These are phyloP conservation scores for Begonia loranthoides DNA, from an alignment of 306 rosid species.

Conservation along the genomic window DNA sequence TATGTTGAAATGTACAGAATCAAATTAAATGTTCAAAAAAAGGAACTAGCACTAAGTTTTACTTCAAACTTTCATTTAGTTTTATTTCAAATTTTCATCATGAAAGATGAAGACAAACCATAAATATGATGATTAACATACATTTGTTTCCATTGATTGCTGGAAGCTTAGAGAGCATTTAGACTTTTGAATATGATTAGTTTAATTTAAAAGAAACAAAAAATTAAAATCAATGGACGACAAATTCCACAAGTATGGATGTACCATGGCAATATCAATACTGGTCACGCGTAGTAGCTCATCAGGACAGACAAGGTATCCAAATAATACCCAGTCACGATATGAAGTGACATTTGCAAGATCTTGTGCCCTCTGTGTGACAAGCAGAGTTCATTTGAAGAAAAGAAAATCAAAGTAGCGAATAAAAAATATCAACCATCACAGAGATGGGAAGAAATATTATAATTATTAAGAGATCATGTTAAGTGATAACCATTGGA, in stretches of 20 bases:
- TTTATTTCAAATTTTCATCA: no score
- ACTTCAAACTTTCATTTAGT: no score
- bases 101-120: no score
- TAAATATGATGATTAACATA: no score
- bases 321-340: slow-evolving; percentile 94
- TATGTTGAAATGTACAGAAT: no score
- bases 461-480: background rate
- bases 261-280: slow-evolving; percentile 96
- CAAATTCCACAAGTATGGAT: background rate
- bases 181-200: background rate
- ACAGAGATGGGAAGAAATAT: background rate
- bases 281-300: slow-evolving; percentile 98
- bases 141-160: no score
- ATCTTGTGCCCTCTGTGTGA: slow-evolving; percentile 89
- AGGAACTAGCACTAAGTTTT: no score
- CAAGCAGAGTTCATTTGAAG: slow-evolving; percentile 8
- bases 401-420: slow-evolving; percentile 2
- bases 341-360: slow-evolving; percentile 94
- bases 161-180: slow-evolving; percentile 7
- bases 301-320: slow-evolving; percentile 99
- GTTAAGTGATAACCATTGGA: slow-evolving; percentile 54
- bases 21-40: no score
- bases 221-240: background rate
- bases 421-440: slow-evolving; percentile 6
- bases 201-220: background rate